A percentile compares a stretch with the other conserved stretches of the same genome.
Evolutionary conservation across 2,329 filamentous ascomycete genomes (phyloP).

Genomic region (Aureobasidium melanogenum): DNA sequence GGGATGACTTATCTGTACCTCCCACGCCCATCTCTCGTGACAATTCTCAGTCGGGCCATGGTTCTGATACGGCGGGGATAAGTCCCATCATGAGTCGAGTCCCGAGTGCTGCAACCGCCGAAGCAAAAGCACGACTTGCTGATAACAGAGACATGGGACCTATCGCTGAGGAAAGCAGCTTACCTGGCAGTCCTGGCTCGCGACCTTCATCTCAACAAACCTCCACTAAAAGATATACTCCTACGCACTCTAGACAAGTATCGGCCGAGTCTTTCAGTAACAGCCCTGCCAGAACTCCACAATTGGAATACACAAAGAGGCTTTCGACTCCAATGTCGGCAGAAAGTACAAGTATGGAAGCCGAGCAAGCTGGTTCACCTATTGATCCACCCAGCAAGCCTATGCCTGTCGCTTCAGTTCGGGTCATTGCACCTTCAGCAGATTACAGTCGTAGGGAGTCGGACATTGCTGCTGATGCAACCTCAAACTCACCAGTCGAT

Average conservation of each 20-base stretch:
- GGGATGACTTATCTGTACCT: conserved; percentile 44
- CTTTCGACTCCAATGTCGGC: conserved; percentile 15
- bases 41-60: conserved; percentile 26
- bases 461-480: conserved; percentile 33
- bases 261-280: conserved; percentile 26
- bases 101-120: conserved; percentile 35
- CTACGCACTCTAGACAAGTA: conserved; percentile 24
- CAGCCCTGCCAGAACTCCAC: conserved; percentile 52
- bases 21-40: conserved; percentile 42
- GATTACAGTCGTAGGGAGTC: conserved; percentile 30
- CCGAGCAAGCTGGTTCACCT: not conserved
- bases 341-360: conserved; percentile 7
- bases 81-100: conserved; percentile 57
- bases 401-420: not conserved
- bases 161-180: conserved; percentile 44
- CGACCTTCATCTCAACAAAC: conserved; percentile 26
- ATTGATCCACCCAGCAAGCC: not conserved
- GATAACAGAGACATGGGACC: conserved; percentile 32
- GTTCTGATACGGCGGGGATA: conserved; percentile 43
- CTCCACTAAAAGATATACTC: conserved; percentile 28
- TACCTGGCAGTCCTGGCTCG: conserved; percentile 20
- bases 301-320: conserved; percentile 36
- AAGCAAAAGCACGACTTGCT: conserved; percentile 31
- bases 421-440: conserved; percentile 10
- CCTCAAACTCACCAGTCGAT: conserved; percentile 24